Percentiles rank a stretch among this genome's conserved stretches.
Conservation (phyloP, 495 filamentous ascomycete species). For the Talaromyces proteolyticus region DNA sequence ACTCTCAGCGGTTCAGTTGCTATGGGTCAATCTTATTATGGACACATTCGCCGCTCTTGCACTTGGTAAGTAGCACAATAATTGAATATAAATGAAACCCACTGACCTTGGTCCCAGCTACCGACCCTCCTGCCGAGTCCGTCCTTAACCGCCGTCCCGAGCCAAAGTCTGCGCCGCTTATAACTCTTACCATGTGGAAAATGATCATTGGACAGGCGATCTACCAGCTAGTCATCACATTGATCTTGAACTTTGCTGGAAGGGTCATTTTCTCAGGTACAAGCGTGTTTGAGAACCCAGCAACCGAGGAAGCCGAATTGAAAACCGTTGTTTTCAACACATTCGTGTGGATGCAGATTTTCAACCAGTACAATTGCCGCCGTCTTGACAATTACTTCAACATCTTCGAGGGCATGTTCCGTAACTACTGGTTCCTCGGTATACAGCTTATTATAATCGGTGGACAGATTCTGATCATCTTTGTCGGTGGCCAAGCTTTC, state of each 20-base stretch:
- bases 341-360: slow-evolving; percentile 94
- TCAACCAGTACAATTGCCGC: slow-evolving; percentile 82
- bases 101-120: slow-evolving; percentile 40
- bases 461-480: slow-evolving; percentile 74
- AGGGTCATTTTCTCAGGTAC: slow-evolving; percentile 43
- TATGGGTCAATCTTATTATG: slow-evolving; percentile 95
- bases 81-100: background rate
- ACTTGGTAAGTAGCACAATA: slow-evolving; percentile 30
- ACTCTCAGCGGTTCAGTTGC: slow-evolving; percentile 76
- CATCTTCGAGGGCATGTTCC: slow-evolving; percentile 76
- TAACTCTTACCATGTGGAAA: slow-evolving; percentile 85
- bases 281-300: slow-evolving; percentile 4
- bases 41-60: slow-evolving; percentile 93
- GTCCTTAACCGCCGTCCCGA: slow-evolving; percentile 73
- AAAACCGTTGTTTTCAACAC: slow-evolving; percentile 82
- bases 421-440: slow-evolving; percentile 75
- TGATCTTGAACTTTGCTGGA: slow-evolving; percentile 74
- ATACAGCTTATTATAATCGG: slow-evolving; percentile 82
- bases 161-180: slow-evolving; percentile 68
- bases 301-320: slow-evolving; percentile 31
- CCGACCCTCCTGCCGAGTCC: slow-evolving; percentile 66
- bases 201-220: slow-evolving; percentile 87
- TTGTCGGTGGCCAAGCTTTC: slow-evolving; percentile 70
- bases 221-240: slow-evolving; percentile 74
- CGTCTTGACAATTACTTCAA: slow-evolving; percentile 88